Evolutionary conservation across 2,329 filamentous ascomycete species (phyloP), one percentile per base, ranked within the genome.

Genomic region (Metarhizium sp.): DNA sequence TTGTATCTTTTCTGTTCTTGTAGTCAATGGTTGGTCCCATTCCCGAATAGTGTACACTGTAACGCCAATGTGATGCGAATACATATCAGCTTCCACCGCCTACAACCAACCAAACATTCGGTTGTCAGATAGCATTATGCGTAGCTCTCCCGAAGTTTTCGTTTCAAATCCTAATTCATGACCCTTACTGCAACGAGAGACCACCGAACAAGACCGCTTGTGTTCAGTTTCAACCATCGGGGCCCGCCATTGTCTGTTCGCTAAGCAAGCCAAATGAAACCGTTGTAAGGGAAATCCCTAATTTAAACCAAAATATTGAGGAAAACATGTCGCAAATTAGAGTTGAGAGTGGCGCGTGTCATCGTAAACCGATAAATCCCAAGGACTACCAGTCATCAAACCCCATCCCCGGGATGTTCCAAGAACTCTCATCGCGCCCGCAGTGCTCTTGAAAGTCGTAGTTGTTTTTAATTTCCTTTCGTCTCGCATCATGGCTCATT

Each of bases 41-140:
- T 55, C 57, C 50, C 55, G 56, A 49, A 59, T 69, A 67, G 66
- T 63, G 62, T 68, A 67, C 66, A 69, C 62, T 55, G 57, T 40
- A 69, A 69, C 67, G 66, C 67, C 67, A 61, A 58, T 63, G 63
- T 62, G 60, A 69, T 69, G 67, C 66, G 64, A 60, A 59, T 55
- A 53, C 59, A 63, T 61, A 14, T 53, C 30, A 25, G 18, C 46
- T 38, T 56, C 55, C 40, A 40, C 50, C 40, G 29, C 30, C 49
- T 59, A 61, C 59, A 45, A 42, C 34, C 50, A 32, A 25, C 43
- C 55, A 48, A 42, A 32, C 46, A 45, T 18, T 25, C 52, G 36
- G 34, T 45, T 25, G n/a, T 48, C 47, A n/a, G 30, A 13, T 29
- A 13, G 18, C 16, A 20, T 30, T 25, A 42, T 40, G 32, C 20